Percentiles rank a stretch among this genome's conserved stretches.
Evolutionary conservation across 495 filamentous ascomycete species (phyloP).

Genomic region (Penicillium diatomitis): DNA sequence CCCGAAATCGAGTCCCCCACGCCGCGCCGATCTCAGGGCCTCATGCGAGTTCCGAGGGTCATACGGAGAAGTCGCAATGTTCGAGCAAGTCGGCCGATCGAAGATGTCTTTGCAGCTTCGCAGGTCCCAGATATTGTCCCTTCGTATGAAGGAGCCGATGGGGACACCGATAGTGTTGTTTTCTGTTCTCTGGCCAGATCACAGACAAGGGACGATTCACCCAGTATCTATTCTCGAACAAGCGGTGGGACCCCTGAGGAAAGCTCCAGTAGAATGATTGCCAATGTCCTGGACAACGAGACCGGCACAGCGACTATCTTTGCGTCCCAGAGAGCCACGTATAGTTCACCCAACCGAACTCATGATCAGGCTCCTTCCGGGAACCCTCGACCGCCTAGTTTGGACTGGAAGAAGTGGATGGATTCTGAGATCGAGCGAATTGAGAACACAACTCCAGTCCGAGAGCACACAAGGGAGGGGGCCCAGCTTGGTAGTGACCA

Average conservation of each 20-base stretch:
- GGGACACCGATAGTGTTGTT: constrained; percentile 13
- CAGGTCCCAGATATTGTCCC: no score
- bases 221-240: constrained; percentile 50
- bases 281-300: constrained; percentile 7
- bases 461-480: constrained; percentile 49
- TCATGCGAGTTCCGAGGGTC: neutral
- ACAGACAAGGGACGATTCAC: constrained; percentile 18
- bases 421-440: constrained; percentile 33
- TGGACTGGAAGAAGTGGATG: constrained; percentile 44
- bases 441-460: constrained; percentile 21
- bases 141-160: constrained; percentile 9
- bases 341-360: constrained; percentile 24
- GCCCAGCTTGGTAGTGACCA: constrained; percentile 48
- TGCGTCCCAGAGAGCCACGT: constrained; percentile 28
- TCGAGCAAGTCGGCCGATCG: no score
- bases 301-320: constrained; percentile 39
- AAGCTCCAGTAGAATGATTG: neutral
- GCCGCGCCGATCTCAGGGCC: neutral
- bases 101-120: no score
- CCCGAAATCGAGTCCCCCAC: constrained; percentile 18
- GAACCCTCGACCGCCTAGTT: constrained; percentile 15
- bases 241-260: constrained; percentile 36
- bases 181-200: constrained; percentile 4
- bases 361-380: constrained; percentile 1
- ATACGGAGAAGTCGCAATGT: no score